phyloP scores from a whole-genome alignment of 179 eudicot genomes.

The Patellifolia procumbens region DNA sequence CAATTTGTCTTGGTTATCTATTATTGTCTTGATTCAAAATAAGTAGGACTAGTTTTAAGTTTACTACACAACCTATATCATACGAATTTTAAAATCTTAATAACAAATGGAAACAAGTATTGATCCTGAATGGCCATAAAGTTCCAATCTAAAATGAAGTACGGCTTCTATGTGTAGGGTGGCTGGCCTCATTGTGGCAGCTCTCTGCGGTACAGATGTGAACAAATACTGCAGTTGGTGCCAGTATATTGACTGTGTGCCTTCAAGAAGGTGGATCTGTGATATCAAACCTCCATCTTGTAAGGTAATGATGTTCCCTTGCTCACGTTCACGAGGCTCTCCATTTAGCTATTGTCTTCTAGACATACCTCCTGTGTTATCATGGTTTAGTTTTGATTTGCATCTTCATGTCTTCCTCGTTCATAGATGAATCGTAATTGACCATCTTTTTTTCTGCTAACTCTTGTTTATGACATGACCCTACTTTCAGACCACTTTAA shows the following conservation, averaged over 20 bases:
- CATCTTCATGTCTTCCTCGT: not conserved
- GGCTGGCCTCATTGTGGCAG: constrained; percentile 43
- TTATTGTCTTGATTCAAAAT: too few species aligned
- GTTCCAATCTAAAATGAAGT: not conserved
- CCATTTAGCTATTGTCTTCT: too few species aligned
- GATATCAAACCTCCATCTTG: constrained; percentile 47
- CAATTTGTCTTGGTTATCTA: too few species aligned
- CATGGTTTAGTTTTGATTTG: not conserved
- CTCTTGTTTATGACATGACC: not conserved
- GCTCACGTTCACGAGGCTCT: too few species aligned
- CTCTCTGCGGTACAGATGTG: constrained; percentile 35
- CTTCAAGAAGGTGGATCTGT: constrained; percentile 68
- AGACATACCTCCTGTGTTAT: too few species aligned
- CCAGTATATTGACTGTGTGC: constrained; percentile 65
- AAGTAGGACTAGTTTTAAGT: too few species aligned
- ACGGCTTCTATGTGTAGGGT: constrained; percentile 44
- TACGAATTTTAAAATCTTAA: too few species aligned
- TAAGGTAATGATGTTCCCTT: constrained; percentile 63
- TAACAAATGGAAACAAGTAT: too few species aligned
- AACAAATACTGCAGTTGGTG: constrained; percentile 71
- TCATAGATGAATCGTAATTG: not conserved
- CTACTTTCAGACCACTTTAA: constrained; percentile 44
- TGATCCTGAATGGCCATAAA: too few species aligned
- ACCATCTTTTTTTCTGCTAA: not conserved
- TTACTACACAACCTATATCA: too few species aligned